These are phyloP conservation scores for Aureobasidium namibiae DNA, from an alignment of 2,329 filamentous ascomycete genomes.

Conservation along the genomic window DNA sequence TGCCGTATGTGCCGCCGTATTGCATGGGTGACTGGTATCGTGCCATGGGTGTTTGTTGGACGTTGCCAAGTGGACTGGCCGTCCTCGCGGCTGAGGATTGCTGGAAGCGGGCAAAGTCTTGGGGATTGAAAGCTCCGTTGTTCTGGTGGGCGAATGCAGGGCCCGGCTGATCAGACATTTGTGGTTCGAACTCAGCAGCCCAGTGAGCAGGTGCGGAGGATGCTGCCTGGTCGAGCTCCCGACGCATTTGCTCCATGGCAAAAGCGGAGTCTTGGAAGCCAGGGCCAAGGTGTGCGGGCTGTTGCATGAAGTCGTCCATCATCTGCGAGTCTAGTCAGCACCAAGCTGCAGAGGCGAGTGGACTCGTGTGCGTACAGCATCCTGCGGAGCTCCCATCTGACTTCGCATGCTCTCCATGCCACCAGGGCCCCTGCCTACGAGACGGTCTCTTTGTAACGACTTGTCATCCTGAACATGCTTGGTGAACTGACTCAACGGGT, in stretches of 20 bases:
- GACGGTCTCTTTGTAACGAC: conserved; percentile 81
- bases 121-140: conserved; percentile 56
- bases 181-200: conserved; percentile 55
- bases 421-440: conserved; percentile 66
- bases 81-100: conserved; percentile 20
- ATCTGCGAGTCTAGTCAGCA: conserved; percentile 46
- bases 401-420: conserved; percentile 71
- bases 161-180: conserved; percentile 46
- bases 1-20: conserved; percentile 35
- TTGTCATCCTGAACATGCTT: conserved; percentile 97
- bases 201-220: conserved; percentile 48
- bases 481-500: conserved; percentile 93
- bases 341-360: neutral
- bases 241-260: conserved; percentile 58
- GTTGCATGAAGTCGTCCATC: conserved; percentile 89
- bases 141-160: conserved; percentile 49
- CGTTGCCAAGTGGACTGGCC: conserved; percentile 11
- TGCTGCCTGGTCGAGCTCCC: conserved; percentile 52
- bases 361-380: conserved; percentile 47
- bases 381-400: conserved; percentile 57
- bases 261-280: conserved; percentile 47
- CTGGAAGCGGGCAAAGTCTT: conserved; percentile 83
- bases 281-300: conserved; percentile 53
- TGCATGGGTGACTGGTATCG: conserved; percentile 53
- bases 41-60: conserved; percentile 34